These are phyloP conservation scores for Borealophlyctis nickersoniae DNA, from an alignment of 192 early-diverging fungal genomes.

Conservation along the genomic window DNA sequence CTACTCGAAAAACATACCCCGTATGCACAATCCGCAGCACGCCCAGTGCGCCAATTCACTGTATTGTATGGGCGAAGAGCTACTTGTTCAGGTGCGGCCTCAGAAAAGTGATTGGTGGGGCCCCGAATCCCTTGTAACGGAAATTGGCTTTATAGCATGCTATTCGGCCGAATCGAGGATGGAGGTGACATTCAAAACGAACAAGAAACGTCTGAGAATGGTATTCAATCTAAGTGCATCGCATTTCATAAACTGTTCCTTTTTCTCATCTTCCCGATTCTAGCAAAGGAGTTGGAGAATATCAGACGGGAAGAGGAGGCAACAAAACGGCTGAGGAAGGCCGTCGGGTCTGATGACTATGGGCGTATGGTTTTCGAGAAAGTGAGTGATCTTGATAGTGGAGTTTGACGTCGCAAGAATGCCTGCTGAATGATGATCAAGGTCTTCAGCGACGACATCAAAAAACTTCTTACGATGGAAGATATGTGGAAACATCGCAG, in stretches of 20 bases:
- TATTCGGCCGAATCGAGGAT: constrained; percentile 74
- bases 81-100: constrained; percentile 78
- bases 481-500: constrained; percentile 83
- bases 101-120: constrained; percentile 19
- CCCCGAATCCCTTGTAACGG: not conserved
- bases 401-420: constrained; percentile 8
- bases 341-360: constrained; percentile 58
- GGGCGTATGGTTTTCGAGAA: constrained; percentile 45
- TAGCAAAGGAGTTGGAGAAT: constrained; percentile 71
- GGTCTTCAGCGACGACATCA: constrained; percentile 80
- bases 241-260: not conserved
- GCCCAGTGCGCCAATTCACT: constrained; percentile 91
- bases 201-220: constrained; percentile 48
- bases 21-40: constrained; percentile 98
- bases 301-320: constrained; percentile 72
- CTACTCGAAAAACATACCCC: constrained; percentile 82
- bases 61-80: constrained; percentile 98
- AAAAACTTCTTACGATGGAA: constrained; percentile 74
- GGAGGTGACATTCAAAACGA: constrained; percentile 33
- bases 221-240: constrained; percentile 21
- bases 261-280: not conserved
- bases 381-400: constrained; percentile 13
- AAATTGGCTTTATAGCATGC: constrained; percentile 40
- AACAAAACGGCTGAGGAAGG: constrained; percentile 63
- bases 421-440: constrained; percentile 38